phyloP scores from a whole-genome alignment of 1,284 basidiomycete genomes.

The Exsudoporus floridanus region DNA sequence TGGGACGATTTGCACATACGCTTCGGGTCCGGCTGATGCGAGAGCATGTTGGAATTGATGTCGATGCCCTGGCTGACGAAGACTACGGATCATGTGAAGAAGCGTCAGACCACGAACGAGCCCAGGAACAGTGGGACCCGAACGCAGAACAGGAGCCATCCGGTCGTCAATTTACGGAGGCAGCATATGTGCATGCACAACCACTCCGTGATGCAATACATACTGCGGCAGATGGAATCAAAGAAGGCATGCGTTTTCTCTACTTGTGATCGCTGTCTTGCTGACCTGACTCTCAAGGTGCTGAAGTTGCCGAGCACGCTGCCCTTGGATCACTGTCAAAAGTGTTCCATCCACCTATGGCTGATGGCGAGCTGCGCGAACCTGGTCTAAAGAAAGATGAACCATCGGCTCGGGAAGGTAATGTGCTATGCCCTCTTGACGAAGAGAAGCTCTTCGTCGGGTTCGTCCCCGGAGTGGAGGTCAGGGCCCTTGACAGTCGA shows the following conservation, averaged over 20 bases:
- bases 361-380: conserved; percentile 1
- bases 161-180: conserved; percentile 43
- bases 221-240: conserved; percentile 41
- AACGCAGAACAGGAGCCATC: conserved; percentile 67
- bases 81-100: conserved; percentile 63
- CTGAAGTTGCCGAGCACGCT: conserved; percentile 44
- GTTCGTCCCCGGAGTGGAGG: conserved; percentile 76
- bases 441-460: conserved; percentile 54
- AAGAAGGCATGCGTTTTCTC: conserved; percentile 48
- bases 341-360: conserved; percentile 37
- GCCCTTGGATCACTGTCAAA: conserved; percentile 38
- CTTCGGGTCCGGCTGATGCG: conserved; percentile 93
- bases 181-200: conserved; percentile 34
- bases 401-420: conserved; percentile 48
- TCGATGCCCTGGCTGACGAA: conserved; percentile 85
- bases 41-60: conserved; percentile 94
- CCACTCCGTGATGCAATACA: conserved; percentile 38
- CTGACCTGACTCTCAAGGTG: conserved; percentile 36
- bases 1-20: conserved; percentile 95
- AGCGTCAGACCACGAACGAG: conserved; percentile 52
- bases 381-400: conserved; percentile 25
- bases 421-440: conserved; percentile 52
- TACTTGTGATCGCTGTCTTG: neutral
- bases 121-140: conserved; percentile 76
- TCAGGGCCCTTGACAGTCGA: conserved; percentile 54